Evolutionary conservation across 2,329 filamentous ascomycete genomes (phyloP).

Genomic region (Phialophora macrospora): DNA sequence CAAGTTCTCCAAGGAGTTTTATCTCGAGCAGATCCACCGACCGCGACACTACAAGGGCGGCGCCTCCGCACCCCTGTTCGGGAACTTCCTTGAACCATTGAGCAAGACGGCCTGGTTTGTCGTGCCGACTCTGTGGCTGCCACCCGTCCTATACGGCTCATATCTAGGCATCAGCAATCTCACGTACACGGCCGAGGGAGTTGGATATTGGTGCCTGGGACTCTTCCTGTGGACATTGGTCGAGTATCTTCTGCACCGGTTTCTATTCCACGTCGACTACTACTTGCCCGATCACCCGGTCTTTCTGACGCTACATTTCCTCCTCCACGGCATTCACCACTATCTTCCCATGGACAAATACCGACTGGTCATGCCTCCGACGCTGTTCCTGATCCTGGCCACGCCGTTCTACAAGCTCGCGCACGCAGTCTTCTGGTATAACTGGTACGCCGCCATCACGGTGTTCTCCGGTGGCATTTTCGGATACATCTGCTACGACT

Average conservation of each 20-base stretch:
- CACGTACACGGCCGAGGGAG: conserved; percentile 50
- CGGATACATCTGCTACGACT: conserved; percentile 93
- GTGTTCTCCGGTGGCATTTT: conserved; percentile 91
- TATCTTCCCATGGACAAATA: conserved; percentile 99
- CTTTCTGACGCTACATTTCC: conserved; percentile 84
- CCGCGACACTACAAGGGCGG: conserved; percentile 96
- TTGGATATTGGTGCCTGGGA: conserved; percentile 71
- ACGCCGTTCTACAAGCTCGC: conserved; percentile 91
- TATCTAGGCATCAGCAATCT: conserved; percentile 65
- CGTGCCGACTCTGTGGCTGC: conserved; percentile 82
- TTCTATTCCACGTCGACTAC: conserved; percentile 91
- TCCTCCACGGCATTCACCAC: conserved; percentile 96
- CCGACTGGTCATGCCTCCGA: conserved; percentile 93
- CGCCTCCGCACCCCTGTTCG: conserved; percentile 88
- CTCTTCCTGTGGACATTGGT: conserved; percentile 84
- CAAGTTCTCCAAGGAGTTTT: conserved; percentile 93
- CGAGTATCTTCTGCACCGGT: conserved; percentile 87
- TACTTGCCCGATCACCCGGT: conserved; percentile 89
- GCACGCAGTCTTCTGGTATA: conserved; percentile 77
- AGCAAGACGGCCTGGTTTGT: conserved; percentile 95
- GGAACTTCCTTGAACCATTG: conserved; percentile 97
- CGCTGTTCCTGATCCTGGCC: conserved; percentile 81
- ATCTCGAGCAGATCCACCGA: conserved; percentile 92
- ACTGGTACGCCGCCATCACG: conserved; percentile 79
- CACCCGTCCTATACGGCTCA: conserved; percentile 75